Evolutionary conservation across 2,329 filamentous ascomycete genomes (phyloP).

Genomic region (Capronia americana): DNA sequence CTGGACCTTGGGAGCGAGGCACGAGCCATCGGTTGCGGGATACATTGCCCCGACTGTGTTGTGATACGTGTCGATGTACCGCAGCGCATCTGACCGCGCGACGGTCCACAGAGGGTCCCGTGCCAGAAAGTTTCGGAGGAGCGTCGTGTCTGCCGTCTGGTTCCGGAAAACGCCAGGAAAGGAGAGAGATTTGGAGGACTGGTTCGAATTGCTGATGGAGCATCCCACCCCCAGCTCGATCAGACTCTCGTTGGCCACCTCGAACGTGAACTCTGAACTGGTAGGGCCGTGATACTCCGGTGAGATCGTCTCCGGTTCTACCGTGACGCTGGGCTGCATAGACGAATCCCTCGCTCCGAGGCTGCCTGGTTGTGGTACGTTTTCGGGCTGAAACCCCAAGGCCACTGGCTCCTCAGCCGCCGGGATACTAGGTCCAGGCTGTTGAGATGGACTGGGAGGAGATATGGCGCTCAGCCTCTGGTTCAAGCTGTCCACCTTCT

Average conservation of each 20-base stretch:
- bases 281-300: slow-evolving; percentile 25
- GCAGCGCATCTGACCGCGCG: slow-evolving; percentile 5
- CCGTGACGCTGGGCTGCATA: not conserved
- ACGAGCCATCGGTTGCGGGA: slow-evolving; percentile 6
- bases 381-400: not conserved
- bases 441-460: not conserved
- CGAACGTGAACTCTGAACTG: slow-evolving; percentile 21
- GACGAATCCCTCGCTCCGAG: not conserved
- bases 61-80: slow-evolving; percentile 15
- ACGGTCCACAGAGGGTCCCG: slow-evolving; percentile 22
- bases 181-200: not conserved
- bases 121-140: slow-evolving; percentile 7
- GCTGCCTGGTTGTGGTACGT: not conserved
- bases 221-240: slow-evolving; percentile 12
- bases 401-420: not conserved
- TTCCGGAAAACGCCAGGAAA: not conserved
- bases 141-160: not conserved
- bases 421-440: too few relatives aligned
- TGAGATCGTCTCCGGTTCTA: slow-evolving; percentile 9
- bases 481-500: not conserved
- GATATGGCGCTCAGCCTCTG: slow-evolving; percentile 2
- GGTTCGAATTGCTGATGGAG: not conserved
- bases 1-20: slow-evolving; percentile 12
- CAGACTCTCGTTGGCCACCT: slow-evolving; percentile 20
- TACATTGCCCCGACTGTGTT: slow-evolving; percentile 23